Percentiles rank a stretch among this genome's conserved stretches.
phyloP scores from a whole-genome alignment of 2,329 filamentous ascomycete species.

The Cyphellophora europaea region DNA sequence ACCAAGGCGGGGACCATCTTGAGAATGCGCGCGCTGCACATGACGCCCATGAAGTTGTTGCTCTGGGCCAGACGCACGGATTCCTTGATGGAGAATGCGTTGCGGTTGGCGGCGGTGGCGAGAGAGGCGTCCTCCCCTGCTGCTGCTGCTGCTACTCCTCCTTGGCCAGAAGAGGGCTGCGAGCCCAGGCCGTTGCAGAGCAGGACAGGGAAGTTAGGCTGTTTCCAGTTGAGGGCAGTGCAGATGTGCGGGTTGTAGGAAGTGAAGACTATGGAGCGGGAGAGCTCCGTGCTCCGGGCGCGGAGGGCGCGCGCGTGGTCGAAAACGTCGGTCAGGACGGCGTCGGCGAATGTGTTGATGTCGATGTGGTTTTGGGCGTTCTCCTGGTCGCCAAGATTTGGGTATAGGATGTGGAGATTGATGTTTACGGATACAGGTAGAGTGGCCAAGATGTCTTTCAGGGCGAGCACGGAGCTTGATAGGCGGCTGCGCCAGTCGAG shows the following conservation, averaged over 20 bases:
- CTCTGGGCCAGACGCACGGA: conserved; percentile 84
- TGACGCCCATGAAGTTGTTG: conserved; percentile 97
- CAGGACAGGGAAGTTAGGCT: conserved; percentile 92
- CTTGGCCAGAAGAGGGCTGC: neutral
- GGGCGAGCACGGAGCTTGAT: conserved; percentile 65
- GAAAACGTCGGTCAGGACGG: conserved; percentile 76
- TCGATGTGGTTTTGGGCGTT: conserved; percentile 59
- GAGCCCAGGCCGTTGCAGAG: conserved; percentile 81
- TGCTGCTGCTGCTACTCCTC: no score
- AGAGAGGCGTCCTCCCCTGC: neutral
- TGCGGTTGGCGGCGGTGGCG: conserved; percentile 31
- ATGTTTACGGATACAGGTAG: conserved; percentile 75
- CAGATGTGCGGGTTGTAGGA: conserved; percentile 87
- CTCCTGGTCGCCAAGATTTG: conserved; percentile 62
- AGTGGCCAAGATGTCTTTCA: conserved; percentile 65
- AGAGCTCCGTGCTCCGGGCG: conserved; percentile 57
- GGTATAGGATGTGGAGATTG: conserved; percentile 87
- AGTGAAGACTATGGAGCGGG: conserved; percentile 85
- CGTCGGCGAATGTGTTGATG: conserved; percentile 78
- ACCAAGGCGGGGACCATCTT: conserved; percentile 88
- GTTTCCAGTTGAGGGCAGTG: conserved; percentile 96
- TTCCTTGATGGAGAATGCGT: conserved; percentile 77
- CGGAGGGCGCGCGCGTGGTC: conserved; percentile 70
- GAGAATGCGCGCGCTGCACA: conserved; percentile 78
- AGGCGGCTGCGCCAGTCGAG: conserved; percentile 52